Base-by-base conservation (phyloP, 2,329 filamentous ascomycete species). In the Pestalotiopsis sp. region DNA sequence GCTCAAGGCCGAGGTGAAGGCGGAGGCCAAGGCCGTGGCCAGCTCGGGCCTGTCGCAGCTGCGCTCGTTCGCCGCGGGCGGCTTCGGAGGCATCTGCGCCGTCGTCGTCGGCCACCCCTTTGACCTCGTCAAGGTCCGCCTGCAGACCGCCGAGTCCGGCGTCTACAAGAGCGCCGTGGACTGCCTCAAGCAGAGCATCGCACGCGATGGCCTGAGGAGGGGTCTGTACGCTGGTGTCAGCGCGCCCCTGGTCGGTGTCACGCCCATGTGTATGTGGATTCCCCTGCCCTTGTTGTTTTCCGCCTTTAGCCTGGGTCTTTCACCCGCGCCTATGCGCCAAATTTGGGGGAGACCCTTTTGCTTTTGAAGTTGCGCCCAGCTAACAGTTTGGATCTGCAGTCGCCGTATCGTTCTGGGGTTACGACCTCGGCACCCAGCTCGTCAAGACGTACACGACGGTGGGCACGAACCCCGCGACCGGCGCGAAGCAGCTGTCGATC, bases 201-300 rank as follows among this genome's bases (percentile, higher is more conserved):
- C 95, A 36, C 88, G 92, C 70, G 95, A 98, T 81, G 96, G 96
- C 1, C 80, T 97, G 73, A 76, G 82, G 70, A 83, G 93, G 80
- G 96, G 96, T 9, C 81, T 99, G 71, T 99, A 99, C 81, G 96
- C 96, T n/a, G 96, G 96, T 80, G 95, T 99, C 60, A 96, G 93
- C 74, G 96, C 96, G 75, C 96, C 96, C 59, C 84, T 99, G 71
- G 93, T 98, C 11, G 96, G 96, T 66, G 96, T 99, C 17, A 99
- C 96, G 70, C 96, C 96, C 67, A 99, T 99, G 96, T 99, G 95
- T 98, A 88, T 83, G 95, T 89, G 52, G 39, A 56, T 6, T 45
- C 57, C 38, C 25, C 5, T 62, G 20, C 66, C 58, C 17, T 41
- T 63, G 17, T 12, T 25, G 12, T 60, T 49, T 14, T 52, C 3